A percentile compares a stretch with the other conserved stretches of the same genome.
These are phyloP conservation scores for Paecilomyces fulvus DNA, from an alignment of 2,329 filamentous ascomycete genomes.

Conservation along the genomic window DNA sequence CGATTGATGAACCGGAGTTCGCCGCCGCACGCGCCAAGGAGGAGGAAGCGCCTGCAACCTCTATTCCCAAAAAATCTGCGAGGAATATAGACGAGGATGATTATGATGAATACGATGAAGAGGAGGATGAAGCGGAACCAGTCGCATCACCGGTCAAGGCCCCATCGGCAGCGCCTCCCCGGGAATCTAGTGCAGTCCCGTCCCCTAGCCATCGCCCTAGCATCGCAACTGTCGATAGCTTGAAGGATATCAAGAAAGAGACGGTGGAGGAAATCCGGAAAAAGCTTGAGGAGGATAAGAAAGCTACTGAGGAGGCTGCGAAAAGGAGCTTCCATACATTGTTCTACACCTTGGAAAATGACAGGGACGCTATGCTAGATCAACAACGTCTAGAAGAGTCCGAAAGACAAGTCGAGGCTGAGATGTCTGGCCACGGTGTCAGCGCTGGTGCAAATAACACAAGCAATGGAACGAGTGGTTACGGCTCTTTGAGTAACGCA, in stretches of 20 bases:
- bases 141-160: constrained; percentile 43
- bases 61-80: constrained; percentile 47
- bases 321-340: constrained; percentile 86
- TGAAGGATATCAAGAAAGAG: constrained; percentile 50
- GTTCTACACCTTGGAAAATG: constrained; percentile 92
- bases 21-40: constrained; percentile 41
- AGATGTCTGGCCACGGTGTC: constrained; percentile 62
- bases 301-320: constrained; percentile 79
- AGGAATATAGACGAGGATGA: constrained; percentile 73
- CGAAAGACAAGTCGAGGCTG: constrained; percentile 89
- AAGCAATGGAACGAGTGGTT: constrained; percentile 53
- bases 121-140: constrained; percentile 45
- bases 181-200: constrained; percentile 53
- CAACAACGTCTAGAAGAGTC: constrained; percentile 95
- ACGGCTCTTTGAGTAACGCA: constrained; percentile 83
- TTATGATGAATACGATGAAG: constrained; percentile 59
- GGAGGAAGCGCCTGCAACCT: constrained; percentile 38
- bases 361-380: constrained; percentile 92
- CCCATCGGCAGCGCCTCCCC: constrained; percentile 42
- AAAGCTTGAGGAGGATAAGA: constrained; percentile 84
- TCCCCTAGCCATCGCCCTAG: constrained; percentile 62
- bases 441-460: constrained; percentile 47
- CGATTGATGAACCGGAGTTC: constrained; percentile 26
- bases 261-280: constrained; percentile 83
- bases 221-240: constrained; percentile 54